Evolutionary conservation across 1,139 yeast species (phyloP).

Genomic region (Candida pseudocylindracea): DNA sequence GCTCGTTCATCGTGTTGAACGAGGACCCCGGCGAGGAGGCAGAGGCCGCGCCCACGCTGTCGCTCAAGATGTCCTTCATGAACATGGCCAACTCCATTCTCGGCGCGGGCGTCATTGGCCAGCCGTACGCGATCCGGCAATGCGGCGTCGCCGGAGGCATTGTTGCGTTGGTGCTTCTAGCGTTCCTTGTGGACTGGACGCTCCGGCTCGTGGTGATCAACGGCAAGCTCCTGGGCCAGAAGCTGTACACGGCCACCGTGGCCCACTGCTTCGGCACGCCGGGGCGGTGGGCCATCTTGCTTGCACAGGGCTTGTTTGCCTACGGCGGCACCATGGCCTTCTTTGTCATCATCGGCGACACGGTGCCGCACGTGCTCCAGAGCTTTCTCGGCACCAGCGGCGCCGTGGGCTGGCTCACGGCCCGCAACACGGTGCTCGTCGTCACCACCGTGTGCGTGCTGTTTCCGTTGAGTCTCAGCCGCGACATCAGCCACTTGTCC

Average conservation of each 20-base stretch:
- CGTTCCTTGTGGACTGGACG: constrained; percentile 78
- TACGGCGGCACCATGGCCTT: constrained; percentile 91
- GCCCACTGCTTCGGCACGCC: constrained; percentile 51
- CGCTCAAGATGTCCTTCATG: constrained; percentile 41
- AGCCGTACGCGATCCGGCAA: constrained; percentile 71
- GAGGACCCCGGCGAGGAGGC: not conserved
- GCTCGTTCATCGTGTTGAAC: not conserved
- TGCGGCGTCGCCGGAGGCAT: constrained; percentile 65
- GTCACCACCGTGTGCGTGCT: constrained; percentile 54
- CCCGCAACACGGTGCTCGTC: constrained; percentile 45
- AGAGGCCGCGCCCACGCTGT: not conserved
- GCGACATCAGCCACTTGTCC: constrained; percentile 71
- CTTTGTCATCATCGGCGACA: constrained; percentile 86
- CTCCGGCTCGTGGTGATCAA: constrained; percentile 56
- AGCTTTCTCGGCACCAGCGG: constrained; percentile 23
- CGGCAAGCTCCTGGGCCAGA: constrained; percentile 53
- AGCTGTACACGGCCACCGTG: constrained; percentile 75
- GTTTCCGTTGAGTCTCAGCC: constrained; percentile 60
- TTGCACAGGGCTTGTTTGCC: constrained; percentile 75
- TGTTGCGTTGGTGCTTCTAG: constrained; percentile 31
- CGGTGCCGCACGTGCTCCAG: constrained; percentile 73
- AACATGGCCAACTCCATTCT: constrained; percentile 88
- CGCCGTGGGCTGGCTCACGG: constrained; percentile 27
- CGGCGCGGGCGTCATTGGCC: constrained; percentile 92
- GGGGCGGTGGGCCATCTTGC: constrained; percentile 46